Evolutionary conservation across 768 basidiomycete species (phyloP).

Genomic region (Pulveroboletus frians): DNA sequence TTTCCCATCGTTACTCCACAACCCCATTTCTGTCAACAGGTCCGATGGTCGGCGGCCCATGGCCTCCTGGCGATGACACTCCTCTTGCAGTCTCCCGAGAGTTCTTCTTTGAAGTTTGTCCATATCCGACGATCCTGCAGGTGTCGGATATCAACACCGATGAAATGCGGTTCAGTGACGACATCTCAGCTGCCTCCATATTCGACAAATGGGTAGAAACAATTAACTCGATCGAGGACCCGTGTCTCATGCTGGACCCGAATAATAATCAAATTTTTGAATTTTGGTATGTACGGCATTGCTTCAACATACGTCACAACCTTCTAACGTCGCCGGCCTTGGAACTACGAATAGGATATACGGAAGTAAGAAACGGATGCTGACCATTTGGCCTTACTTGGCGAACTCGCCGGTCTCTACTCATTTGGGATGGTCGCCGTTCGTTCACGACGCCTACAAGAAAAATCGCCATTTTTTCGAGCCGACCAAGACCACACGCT

Average conservation of each 20-base stretch:
- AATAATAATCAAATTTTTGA: conserved; percentile 30
- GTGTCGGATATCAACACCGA: conserved; percentile 28
- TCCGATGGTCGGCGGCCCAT: conserved; percentile 38
- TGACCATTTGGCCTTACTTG: conserved; percentile 33
- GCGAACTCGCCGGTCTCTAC: conserved; percentile 31
- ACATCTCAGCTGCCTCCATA: conserved; percentile 26
- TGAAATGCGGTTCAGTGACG: conserved; percentile 21
- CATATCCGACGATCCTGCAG: conserved; percentile 30
- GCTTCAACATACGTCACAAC: not conserved
- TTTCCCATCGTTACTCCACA: not conserved
- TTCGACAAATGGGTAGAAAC: conserved; percentile 37
- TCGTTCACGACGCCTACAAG: conserved; percentile 30
- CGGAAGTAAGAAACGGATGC: conserved; percentile 28
- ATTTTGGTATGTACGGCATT: conserved; percentile 27
- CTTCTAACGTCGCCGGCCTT: not conserved
- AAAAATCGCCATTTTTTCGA: conserved; percentile 29
- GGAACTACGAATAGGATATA: conserved; percentile 26
- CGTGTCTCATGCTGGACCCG: conserved; percentile 36
- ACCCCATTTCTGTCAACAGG: conserved; percentile 24
- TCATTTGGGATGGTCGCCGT: conserved; percentile 36
- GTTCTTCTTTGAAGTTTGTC: conserved; percentile 41
- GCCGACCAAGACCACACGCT: not conserved
- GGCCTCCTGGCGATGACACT: conserved; percentile 28
- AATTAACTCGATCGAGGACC: conserved; percentile 32
- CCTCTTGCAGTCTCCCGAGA: conserved; percentile 34